phyloP scores from a whole-genome alignment of 208 protist genomes.

The Tritrichomonas musculus region DNA sequence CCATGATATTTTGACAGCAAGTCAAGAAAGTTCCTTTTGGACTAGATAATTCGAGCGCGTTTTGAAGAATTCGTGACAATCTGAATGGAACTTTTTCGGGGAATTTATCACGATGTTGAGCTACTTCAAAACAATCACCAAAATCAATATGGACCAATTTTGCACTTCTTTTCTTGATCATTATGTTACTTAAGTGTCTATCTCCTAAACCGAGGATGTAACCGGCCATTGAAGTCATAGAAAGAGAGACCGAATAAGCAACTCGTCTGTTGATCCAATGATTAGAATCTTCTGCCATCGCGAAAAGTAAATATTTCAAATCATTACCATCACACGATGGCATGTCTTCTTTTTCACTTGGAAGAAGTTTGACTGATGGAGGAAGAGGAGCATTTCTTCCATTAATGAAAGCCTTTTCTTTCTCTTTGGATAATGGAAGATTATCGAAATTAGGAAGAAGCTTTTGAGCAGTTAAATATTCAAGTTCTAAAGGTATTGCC shows the following conservation, averaged over 20 bases:
- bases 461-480: background rate
- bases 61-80: background rate
- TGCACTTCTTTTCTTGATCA: constrained; percentile 62
- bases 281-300: background rate
- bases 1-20: background rate
- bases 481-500: background rate
- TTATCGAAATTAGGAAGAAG: background rate
- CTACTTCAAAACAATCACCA: constrained; percentile 31
- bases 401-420: background rate
- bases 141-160: constrained; percentile 36
- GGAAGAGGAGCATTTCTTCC: background rate
- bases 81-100: constrained; percentile 28
- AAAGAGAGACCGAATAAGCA: constrained; percentile 62
- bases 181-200: constrained; percentile 83
- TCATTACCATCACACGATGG: background rate
- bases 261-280: background rate
- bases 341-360: too few species aligned
- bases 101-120: background rate
- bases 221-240: constrained; percentile 85
- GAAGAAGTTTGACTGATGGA: too few species aligned
- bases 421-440: background rate
- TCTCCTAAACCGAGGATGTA: constrained; percentile 78
- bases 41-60: constrained; percentile 1
- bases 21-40: constrained; percentile 9
- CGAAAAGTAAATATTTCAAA: background rate